Evolutionary conservation across 129 eudicot genomes (phyloP).

Genomic region (Sambucus nigra): DNA sequence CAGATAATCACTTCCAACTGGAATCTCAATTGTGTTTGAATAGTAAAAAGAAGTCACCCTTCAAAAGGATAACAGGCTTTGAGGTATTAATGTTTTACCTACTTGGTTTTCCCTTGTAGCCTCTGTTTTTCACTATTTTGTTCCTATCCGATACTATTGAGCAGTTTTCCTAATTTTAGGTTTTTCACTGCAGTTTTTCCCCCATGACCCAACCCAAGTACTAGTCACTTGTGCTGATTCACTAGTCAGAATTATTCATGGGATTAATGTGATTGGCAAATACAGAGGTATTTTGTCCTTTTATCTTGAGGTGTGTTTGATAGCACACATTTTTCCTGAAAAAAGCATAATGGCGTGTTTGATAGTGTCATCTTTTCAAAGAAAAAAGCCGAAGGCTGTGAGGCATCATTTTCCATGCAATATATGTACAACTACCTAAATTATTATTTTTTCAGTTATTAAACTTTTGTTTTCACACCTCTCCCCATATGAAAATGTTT

Average conservation of each 20-base stretch:
- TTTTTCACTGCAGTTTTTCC: constrained; percentile 40
- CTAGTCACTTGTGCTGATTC: constrained; percentile 87
- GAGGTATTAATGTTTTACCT: constrained; percentile 62
- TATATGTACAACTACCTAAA: too few relatives aligned
- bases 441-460: too few relatives aligned
- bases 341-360: too few relatives aligned
- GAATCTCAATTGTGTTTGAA: constrained; percentile 54
- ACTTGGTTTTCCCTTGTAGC: background rate
- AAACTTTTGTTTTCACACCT: too few relatives aligned
- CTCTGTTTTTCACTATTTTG: background rate
- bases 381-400: too few relatives aligned
- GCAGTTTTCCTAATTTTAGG: constrained; percentile 4
- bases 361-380: too few relatives aligned
- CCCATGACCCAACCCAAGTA: constrained; percentile 75
- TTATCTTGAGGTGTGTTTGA: too few relatives aligned
- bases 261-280: constrained; percentile 51
- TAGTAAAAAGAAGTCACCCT: constrained; percentile 65
- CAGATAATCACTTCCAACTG: constrained; percentile 60
- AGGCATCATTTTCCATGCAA: too few relatives aligned
- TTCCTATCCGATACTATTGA: background rate
- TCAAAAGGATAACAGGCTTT: constrained; percentile 79
- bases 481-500: too few relatives aligned
- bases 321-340: too few relatives aligned
- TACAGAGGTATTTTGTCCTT: constrained; percentile 48
- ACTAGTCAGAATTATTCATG: constrained; percentile 68